Base-by-base conservation (phyloP, 805 yeast species). In the Metschnikowia koreensis region DNA sequence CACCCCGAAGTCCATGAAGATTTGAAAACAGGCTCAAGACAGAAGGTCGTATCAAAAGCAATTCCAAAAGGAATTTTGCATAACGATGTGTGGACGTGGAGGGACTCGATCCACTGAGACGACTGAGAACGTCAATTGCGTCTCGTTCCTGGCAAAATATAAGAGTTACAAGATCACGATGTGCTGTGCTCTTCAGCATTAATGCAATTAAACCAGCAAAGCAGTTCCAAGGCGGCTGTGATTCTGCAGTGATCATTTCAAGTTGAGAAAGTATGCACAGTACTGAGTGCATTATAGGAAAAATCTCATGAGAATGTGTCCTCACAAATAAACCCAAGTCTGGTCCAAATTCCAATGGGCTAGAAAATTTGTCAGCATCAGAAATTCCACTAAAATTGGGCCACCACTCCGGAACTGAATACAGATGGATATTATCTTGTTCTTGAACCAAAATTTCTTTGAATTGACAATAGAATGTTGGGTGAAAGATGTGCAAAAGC, bases 331-430 rank as follows among this genome's bases (percentile, higher is more conserved):
- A 26, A 7, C 16, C 40, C 38, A 50, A 22, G 34, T 47, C 47
- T n/a, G 27, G 17, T 26, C 15, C 27, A 26, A 44, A 44, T 9
- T 56, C 56, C 6, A 56, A 51, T 5, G 58, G 55, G 33, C 58
- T 54, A 2, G 50, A 26, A 16, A 50, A 31, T 4, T 16, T 12
- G 11, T 22, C 29, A 10, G 15, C 13, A 17, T 33, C 7, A 7
- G 3, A 12, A 10, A 1, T 26, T 5, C 6, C 40, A 7, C 28
- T 26, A 3, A 5, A 3, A 12, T 38, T 27, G 1, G 56, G 56
- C 59, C 57, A 53, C 59, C 59, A 56, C 3, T 46, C 44, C 2
- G 59, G 59, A 3, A 50, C 43, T 9, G 6, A n/a, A 37, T 38
- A 49, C 1, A 29, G 4, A 9, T 27, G 27, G 33, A 10, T 28